These are phyloP conservation scores for Akanthomyces lecanii DNA, from an alignment of 2,329 filamentous ascomycete genomes.

Conservation along the genomic window DNA sequence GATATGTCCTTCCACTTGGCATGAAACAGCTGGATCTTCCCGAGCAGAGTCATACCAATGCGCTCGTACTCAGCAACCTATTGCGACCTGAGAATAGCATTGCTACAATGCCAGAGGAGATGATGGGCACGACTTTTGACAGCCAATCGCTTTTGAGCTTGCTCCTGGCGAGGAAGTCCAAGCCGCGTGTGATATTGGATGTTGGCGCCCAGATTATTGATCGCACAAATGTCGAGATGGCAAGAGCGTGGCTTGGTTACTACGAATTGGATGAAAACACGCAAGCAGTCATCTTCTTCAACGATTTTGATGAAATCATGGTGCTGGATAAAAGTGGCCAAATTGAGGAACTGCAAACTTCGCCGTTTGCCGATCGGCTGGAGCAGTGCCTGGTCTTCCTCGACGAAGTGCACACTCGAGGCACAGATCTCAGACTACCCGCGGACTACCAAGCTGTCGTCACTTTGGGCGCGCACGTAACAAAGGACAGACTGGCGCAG, in stretches of 20 bases:
- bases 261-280: constrained; percentile 11
- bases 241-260: constrained; percentile 45
- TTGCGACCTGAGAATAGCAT: constrained; percentile 50
- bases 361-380: constrained; percentile 53
- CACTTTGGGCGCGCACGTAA: constrained; percentile 59
- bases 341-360: constrained; percentile 50
- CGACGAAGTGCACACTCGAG: constrained; percentile 66
- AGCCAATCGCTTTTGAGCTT: constrained; percentile 40
- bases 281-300: constrained; percentile 50
- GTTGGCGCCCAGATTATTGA: constrained; percentile 69
- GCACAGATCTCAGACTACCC: constrained; percentile 63
- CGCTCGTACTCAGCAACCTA: constrained; percentile 57
- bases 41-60: constrained; percentile 61
- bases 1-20: constrained; percentile 50
- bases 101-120: background rate
- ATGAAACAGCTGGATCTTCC: constrained; percentile 31
- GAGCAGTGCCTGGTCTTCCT: constrained; percentile 62
- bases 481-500: constrained; percentile 67
- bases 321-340: constrained; percentile 47
- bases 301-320: constrained; percentile 49
- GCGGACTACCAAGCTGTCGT: constrained; percentile 57
- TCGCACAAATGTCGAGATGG: constrained; percentile 51
- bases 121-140: background rate
- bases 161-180: background rate
- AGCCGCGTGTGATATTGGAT: constrained; percentile 61